These are phyloP conservation scores for Escovopsis weberi DNA, from an alignment of 2,329 filamentous ascomycete genomes.

Conservation along the genomic window DNA sequence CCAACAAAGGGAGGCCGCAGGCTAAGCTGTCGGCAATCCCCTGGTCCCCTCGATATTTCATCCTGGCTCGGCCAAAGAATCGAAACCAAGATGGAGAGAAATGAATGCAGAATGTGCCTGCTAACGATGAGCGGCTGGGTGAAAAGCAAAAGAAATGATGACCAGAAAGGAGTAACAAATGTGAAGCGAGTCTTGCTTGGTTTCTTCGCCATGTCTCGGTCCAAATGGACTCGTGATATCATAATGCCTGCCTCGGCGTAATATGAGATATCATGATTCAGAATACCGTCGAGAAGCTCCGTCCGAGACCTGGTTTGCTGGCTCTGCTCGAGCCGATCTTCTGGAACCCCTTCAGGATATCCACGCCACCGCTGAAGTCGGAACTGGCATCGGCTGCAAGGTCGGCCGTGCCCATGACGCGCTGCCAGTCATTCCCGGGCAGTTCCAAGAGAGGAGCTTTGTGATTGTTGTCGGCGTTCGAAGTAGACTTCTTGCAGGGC, in stretches of 20 bases:
- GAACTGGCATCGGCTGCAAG: slow-evolving; percentile 31
- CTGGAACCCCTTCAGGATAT: slow-evolving; percentile 62
- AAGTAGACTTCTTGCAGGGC: slow-evolving; percentile 26
- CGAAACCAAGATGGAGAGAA: too few relatives aligned
- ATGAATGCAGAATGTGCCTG: too few relatives aligned
- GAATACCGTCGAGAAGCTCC: slow-evolving; percentile 20
- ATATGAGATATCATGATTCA: slow-evolving; percentile 4
- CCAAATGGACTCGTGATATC: too few relatives aligned
- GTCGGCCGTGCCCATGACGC: slow-evolving; percentile 22
- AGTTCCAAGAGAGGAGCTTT: slow-evolving; percentile 17
- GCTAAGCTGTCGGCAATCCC: too few relatives aligned
- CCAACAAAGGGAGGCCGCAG: too few relatives aligned
- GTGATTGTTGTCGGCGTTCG: slow-evolving; percentile 29
- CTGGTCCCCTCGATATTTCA: too few relatives aligned
- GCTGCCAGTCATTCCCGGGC: slow-evolving; percentile 23
- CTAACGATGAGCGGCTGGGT: too few relatives aligned
- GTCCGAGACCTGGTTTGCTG: slow-evolving; percentile 15
- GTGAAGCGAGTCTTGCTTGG: too few relatives aligned
- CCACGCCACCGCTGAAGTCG: slow-evolving; percentile 36
- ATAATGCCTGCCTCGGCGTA: too few relatives aligned
- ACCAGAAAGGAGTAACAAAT: too few relatives aligned
- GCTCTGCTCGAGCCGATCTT: slow-evolving; percentile 42
- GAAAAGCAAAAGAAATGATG: too few relatives aligned
- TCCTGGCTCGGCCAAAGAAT: too few relatives aligned
- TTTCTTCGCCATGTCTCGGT: neutral